Percentiles rank a stretch among this genome's conserved stretches.
phyloP scores from a whole-genome alignment of 2,329 filamentous ascomycete species.

The Acarospora socialis region DNA sequence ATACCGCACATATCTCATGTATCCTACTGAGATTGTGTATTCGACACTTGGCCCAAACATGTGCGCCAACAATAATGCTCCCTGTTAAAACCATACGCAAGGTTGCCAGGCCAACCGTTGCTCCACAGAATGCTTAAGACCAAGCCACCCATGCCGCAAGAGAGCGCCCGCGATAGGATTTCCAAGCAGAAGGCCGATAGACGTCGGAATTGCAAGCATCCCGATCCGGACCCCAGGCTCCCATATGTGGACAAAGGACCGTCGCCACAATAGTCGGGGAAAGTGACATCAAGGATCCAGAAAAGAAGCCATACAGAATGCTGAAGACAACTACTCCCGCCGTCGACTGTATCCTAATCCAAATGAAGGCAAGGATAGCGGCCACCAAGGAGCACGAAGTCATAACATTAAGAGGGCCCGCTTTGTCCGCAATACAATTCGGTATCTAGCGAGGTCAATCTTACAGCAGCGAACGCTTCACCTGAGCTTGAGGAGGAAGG shows the following conservation, averaged over 20 bases:
- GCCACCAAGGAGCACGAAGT: slow-evolving; percentile 17
- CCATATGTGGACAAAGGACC: neutral
- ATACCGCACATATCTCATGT: too few species aligned
- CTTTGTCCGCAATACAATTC: slow-evolving; percentile 21
- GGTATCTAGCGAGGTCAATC: too few species aligned
- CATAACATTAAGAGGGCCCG: slow-evolving; percentile 26
- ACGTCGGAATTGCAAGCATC: slow-evolving; percentile 2
- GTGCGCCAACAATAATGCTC: too few species aligned
- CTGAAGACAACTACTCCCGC: slow-evolving; percentile 21
- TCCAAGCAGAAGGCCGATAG: slow-evolving; percentile 3
- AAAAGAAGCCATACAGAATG: slow-evolving; percentile 27
- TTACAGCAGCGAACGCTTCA: too few species aligned
- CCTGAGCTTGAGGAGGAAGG: too few species aligned
- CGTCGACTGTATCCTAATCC: slow-evolving; percentile 18
- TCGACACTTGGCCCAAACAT: too few species aligned
- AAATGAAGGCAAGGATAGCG: slow-evolving; percentile 20
- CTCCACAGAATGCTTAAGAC: neutral
- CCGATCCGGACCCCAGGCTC: slow-evolving; percentile 4
- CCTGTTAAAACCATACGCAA: too few species aligned
- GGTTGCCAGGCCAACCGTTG: too few species aligned
- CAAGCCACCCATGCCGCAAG: neutral
- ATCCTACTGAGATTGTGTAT: too few species aligned
- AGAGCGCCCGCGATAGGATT: slow-evolving; percentile 7
- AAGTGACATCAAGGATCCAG: slow-evolving; percentile 18
- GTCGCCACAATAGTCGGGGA: slow-evolving; percentile 1